phyloP scores from a whole-genome alignment of 2,329 filamentous ascomycete species.

The Fusarium solani-melongenae region DNA sequence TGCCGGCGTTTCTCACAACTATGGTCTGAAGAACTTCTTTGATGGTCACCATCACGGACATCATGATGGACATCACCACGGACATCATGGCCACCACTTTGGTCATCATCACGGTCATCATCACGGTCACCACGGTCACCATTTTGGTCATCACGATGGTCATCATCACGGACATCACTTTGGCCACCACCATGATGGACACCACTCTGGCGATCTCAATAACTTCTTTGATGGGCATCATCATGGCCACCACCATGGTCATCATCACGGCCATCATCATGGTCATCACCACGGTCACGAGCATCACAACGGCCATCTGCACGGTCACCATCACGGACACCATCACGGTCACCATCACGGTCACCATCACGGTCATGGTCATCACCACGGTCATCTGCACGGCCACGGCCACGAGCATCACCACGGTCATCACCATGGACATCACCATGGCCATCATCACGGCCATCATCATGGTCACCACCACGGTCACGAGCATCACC shows the following conservation, averaged over 20 bases:
- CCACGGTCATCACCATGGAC: background rate
- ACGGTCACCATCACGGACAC: background rate
- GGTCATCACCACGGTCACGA: background rate
- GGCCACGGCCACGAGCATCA: no score
- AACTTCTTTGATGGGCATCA: background rate
- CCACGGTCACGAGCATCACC: background rate
- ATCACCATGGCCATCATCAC: background rate
- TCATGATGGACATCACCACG: background rate
- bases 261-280: background rate
- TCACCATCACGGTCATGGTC: no score
- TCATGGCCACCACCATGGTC: background rate
- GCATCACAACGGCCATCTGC: background rate
- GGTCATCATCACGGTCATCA: background rate
- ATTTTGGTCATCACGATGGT: background rate
- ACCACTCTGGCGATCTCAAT: background rate
- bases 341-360: background rate
- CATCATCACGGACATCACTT: background rate
- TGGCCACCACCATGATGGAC: background rate
- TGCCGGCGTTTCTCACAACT: background rate
- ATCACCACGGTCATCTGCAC: background rate
- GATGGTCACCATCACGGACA: background rate
- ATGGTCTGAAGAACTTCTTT: constrained; percentile 7
- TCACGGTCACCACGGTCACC: background rate
- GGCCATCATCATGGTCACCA: background rate
- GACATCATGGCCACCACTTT: background rate